Base-by-base conservation (phyloP, 108 stramenopile species). In the Tribonema minus region DNA sequence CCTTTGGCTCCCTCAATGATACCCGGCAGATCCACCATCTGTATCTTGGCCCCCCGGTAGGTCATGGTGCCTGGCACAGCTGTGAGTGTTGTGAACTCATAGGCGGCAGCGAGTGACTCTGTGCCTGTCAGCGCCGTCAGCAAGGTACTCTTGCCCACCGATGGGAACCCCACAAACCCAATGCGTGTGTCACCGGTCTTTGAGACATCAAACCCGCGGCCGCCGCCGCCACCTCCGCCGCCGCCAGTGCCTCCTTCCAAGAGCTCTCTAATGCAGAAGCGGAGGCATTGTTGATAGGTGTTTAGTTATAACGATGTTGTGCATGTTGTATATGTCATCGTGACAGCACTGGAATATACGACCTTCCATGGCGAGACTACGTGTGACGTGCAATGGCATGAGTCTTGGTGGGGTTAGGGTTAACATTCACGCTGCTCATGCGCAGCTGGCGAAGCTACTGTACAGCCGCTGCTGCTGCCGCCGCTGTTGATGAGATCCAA, bases 1-100 rank as follows among this genome's bases (percentile, higher is more conserved):
- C 46, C 46, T 20, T 54, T 54, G 9, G 46, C 46, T 54, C 46
- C 46, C 20, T 54, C 46, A 54, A 54, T 54, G 46, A 54, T 54
- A 54, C 46, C 98, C 23, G 98, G 98, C 63, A 99, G 85, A 86
- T 99, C 98, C 36, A 99, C 76, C 29, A 99, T 92, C 87, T 99
- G 98, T 64, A 99, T 96, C 63, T 93, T 84, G n/a, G 98, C 96
- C 23, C 98, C 96, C 66, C 93, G 92, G 80, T 94, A 99, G 72
- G 96, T 90, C 92, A 99, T 92, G 6, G 95, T 97, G 38, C 98
- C 98, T 7, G 98, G 98, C 54, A 98, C 97, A 60, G 96, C 97
- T 0, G 96, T 98, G 31, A 99, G 85, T 4, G 98, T 99, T 4
- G 98, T 99, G 81, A 99, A 99, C 83, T 98, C 96, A 76, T 98